Percentiles rank a stretch among this genome's conserved stretches.
Evolutionary conservation across 306 rosid species (phyloP).

Genomic region (Arachis stenosperma): DNA sequence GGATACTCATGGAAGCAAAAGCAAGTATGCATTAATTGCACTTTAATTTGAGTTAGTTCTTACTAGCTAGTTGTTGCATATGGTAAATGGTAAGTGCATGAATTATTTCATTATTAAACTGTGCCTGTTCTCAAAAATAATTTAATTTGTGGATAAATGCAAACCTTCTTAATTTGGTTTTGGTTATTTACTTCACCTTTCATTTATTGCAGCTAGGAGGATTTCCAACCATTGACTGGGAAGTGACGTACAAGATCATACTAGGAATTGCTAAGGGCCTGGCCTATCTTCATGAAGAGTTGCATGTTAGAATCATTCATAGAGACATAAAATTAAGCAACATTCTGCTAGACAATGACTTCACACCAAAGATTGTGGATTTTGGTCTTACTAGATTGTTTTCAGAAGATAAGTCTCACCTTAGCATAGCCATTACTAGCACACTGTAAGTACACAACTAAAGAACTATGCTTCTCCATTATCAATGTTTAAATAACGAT

Average conservation of each 20-base stretch:
- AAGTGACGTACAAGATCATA: conserved; percentile 37
- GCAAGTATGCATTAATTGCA: conserved; percentile 30
- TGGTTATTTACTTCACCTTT: conserved; percentile 7
- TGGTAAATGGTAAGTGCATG: background rate
- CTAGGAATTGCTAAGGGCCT: conserved; percentile 66
- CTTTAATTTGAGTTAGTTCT: background rate
- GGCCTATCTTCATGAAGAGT: conserved; percentile 72
- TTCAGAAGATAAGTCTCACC: conserved; percentile 45
- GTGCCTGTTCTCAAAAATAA: too few species aligned
- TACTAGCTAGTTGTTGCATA: background rate
- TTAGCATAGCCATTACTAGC: conserved; percentile 47
- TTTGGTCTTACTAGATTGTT: conserved; percentile 79
- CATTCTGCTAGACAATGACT: conserved; percentile 57
- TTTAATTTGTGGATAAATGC: background rate
- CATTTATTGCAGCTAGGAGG: conserved; percentile 27
- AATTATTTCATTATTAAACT: too few species aligned
- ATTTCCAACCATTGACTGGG: conserved; percentile 42
- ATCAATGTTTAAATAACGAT: background rate
- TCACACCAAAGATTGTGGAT: conserved; percentile 68
- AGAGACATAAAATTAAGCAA: conserved; percentile 72
- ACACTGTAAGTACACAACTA: conserved; percentile 41
- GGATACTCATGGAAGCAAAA: conserved; percentile 1
- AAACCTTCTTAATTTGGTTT: conserved; percentile 1
- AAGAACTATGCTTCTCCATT: conserved; percentile 7
- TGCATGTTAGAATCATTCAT: conserved; percentile 62